Evolutionary conservation across 331 rosid genomes (phyloP).

Genomic region (Stylosanthes scabra): DNA sequence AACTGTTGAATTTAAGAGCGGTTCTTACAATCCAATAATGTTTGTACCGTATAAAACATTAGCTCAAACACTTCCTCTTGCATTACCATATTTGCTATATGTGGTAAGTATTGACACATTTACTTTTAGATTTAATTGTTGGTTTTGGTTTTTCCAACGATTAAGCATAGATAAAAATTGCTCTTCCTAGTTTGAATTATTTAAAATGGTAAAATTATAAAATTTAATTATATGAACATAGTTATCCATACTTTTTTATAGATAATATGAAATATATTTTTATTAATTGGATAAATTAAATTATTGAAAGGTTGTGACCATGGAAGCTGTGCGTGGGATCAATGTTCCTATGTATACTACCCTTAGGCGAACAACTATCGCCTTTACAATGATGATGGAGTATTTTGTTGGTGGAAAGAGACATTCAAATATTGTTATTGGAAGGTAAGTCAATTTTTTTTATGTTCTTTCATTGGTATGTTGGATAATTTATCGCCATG

Average conservation of each 20-base stretch:
- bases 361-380: constrained; percentile 73
- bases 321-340: constrained; percentile 80
- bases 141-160: too few species aligned
- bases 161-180: too few species aligned
- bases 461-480: constrained; percentile 15
- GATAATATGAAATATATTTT: not conserved
- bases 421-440: constrained; percentile 62
- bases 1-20: constrained; percentile 41
- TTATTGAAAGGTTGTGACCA: constrained; percentile 65
- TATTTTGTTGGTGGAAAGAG: constrained; percentile 58
- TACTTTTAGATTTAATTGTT: too few species aligned
- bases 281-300: not conserved
- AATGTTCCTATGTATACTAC: constrained; percentile 83
- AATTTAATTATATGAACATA: too few species aligned
- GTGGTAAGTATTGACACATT: constrained; percentile 55
- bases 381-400: constrained; percentile 74
- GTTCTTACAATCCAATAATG: constrained; percentile 45
- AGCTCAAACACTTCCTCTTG: constrained; percentile 67
- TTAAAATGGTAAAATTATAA: too few species aligned
- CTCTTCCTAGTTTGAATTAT: too few species aligned
- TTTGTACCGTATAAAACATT: constrained; percentile 56
- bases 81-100: constrained; percentile 62
- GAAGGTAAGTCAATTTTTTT: constrained; percentile 50
- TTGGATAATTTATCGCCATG: not conserved
- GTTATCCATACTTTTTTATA: not conserved